Conservation (phyloP, 192 early-diverging fungal genomes). For the Backusella macrospora region DNA sequence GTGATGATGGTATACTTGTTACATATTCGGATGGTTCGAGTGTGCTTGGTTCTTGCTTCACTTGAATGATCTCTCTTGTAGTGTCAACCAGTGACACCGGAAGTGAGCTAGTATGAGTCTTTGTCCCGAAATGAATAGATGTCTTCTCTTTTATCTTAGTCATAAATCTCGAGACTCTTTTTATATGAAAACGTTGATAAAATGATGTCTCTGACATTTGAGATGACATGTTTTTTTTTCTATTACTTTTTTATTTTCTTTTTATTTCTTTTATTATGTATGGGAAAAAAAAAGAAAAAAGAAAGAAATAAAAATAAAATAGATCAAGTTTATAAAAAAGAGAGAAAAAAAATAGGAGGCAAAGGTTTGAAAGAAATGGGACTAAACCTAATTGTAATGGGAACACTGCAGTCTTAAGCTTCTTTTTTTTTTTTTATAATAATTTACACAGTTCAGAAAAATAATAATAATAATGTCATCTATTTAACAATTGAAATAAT, state of each 20-base stretch:
- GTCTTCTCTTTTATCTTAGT: background rate
- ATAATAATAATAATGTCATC: background rate
- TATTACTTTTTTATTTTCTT: too few relatives aligned
- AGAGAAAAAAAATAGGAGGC: too few relatives aligned
- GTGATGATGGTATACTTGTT: too few relatives aligned
- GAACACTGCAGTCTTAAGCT: too few relatives aligned
- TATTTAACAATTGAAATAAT: background rate
- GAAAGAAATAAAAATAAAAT: slow-evolving; percentile 15
- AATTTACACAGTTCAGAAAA: too few relatives aligned
- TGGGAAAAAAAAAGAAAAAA: background rate
- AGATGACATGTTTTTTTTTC: too few relatives aligned
- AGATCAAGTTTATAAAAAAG: too few relatives aligned
- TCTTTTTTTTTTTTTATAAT: too few relatives aligned
- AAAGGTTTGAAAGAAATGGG: too few relatives aligned
- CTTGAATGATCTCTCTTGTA: background rate
- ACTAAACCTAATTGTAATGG: too few relatives aligned
- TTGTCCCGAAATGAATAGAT: background rate
- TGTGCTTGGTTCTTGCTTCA: background rate
- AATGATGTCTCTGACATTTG: slow-evolving; percentile 16
- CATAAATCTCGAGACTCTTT: background rate
- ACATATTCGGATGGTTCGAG: too few relatives aligned
- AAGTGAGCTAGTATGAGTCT: background rate
- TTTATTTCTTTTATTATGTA: too few relatives aligned
- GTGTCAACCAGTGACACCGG: background rate
- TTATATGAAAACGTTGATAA: slow-evolving; percentile 12